These are phyloP conservation scores for Cucumis sativus DNA, from an alignment of 306 rosid genomes.

Conservation along the genomic window DNA sequence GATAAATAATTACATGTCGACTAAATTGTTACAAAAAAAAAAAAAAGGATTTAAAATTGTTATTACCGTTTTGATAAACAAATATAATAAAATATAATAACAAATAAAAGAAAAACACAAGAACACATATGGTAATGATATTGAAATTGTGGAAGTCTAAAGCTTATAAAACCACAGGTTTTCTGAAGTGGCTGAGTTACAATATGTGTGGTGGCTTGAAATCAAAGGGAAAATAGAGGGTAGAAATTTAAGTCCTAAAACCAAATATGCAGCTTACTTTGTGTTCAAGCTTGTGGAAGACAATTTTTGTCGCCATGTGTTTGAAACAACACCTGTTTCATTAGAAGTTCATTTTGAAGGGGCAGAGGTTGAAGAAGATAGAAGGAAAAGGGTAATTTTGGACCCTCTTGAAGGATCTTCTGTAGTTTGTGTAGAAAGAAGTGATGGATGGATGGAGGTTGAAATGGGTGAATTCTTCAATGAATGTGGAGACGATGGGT, in stretches of 20 bases:
- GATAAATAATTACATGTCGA: no score
- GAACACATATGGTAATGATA: no score
- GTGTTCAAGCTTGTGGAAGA: slow-evolving; percentile 9
- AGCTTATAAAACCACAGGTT: slow-evolving; percentile 6
- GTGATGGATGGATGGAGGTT: slow-evolving; percentile 19
- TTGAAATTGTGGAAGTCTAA: no score
- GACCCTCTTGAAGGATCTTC: not conserved
- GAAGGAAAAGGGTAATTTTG: not conserved
- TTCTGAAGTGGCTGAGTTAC: slow-evolving; percentile 15
- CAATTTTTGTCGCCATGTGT: not conserved
- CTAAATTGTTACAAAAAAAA: no score
- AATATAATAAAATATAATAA: no score
- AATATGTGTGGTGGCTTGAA: slow-evolving; percentile 1
- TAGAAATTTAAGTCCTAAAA: slow-evolving; percentile 8
- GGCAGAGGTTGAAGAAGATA: not conserved
- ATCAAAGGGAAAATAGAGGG: slow-evolving; percentile 14
- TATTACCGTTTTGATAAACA: no score
- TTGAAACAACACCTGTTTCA: not conserved
- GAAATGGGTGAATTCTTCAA: slow-evolving; percentile 25
- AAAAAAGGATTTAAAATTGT: no score
- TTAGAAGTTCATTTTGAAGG: not conserved
- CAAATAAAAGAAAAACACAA: no score
- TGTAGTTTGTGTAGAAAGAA: not conserved
- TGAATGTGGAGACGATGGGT: slow-evolving; percentile 15
- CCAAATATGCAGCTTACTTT: slow-evolving; percentile 18